Evolutionary conservation across 352 stramenopile genomes (phyloP), one percentile per base, ranked within the genome.

Genomic region (Paralagenidium karlingii): DNA sequence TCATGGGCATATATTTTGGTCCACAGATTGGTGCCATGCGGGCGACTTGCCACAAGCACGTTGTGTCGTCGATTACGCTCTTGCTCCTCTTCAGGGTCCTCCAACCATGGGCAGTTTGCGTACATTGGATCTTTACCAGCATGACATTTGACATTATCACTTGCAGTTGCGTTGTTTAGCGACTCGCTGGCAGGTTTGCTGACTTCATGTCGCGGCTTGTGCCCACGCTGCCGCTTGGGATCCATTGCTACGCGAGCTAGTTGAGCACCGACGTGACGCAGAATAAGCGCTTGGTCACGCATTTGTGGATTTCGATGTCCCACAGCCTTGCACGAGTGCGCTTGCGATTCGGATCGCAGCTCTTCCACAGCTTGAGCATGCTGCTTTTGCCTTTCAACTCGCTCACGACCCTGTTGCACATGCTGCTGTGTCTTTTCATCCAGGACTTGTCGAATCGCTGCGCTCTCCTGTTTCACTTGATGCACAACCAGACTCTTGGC

Each of bases 1-100:
- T 82, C 67, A 25, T 69, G 55, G n/a, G 77, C 63, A 38, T 74
- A 81, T 45, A 81, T 60, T 47, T n/a, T n/a, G n/a, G n/a, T n/a
- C n/a, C n/a, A n/a, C n/a, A n/a, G n/a, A n/a, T n/a, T n/a, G n/a
- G n/a, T n/a, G n/a, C n/a, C n/a, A n/a, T n/a, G n/a, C n/a, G n/a
- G n/a, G n/a, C n/a, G n/a, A n/a, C n/a, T n/a, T n/a, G n/a, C n/a
- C n/a, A n/a, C n/a, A n/a, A n/a, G n/a, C n/a, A n/a, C n/a, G n/a
- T n/a, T n/a, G n/a, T n/a, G n/a, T n/a, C n/a, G n/a, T n/a, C n/a
- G n/a, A n/a, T n/a, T n/a, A n/a, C n/a, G n/a, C n/a, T n/a, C n/a
- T n/a, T n/a, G n/a, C n/a, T n/a, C n/a, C n/a, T n/a, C n/a, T n/a
- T n/a, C n/a, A n/a, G n/a, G n/a, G n/a, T n/a, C n/a, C n/a, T n/a